Conservation (phyloP, 345 rosid genomes). For the Camelina hispida region DNA sequence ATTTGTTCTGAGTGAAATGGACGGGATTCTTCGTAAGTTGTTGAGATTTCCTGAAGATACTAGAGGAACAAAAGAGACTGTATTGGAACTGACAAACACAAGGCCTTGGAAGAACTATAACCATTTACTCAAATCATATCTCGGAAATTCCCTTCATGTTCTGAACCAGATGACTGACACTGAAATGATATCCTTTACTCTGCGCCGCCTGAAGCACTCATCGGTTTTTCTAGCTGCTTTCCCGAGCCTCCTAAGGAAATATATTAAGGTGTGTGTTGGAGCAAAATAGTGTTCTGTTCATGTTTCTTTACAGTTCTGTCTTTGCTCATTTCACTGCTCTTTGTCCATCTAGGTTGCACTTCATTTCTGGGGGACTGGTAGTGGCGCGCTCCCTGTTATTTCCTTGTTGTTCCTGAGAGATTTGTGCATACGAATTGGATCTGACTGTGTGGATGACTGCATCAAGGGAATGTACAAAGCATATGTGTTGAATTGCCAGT, state of each 20-base stretch:
- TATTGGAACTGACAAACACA: constrained; percentile 49
- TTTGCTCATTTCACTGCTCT: constrained; percentile 26
- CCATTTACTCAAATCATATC: constrained; percentile 90
- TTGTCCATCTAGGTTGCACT: constrained; percentile 63
- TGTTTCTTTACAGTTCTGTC: constrained; percentile 9
- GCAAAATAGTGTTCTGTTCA: neutral
- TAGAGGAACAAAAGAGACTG: constrained; percentile 74
- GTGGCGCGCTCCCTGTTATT: constrained; percentile 81
- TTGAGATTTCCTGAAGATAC: constrained; percentile 69
- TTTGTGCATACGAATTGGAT: constrained; percentile 77
- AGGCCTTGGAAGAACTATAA: constrained; percentile 86
- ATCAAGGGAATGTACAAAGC: constrained; percentile 91
- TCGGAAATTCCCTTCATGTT: constrained; percentile 88
- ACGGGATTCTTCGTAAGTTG: constrained; percentile 73
- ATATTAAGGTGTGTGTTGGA: constrained; percentile 70
- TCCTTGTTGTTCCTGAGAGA: constrained; percentile 86
- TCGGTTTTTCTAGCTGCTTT: constrained; percentile 75
- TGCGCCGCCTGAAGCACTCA: constrained; percentile 78
- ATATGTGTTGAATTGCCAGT: constrained; percentile 86
- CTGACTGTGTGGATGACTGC: constrained; percentile 86
- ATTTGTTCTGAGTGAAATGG: constrained; percentile 81
- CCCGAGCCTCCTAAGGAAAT: constrained; percentile 85
- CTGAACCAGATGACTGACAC: constrained; percentile 95
- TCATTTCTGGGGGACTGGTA: constrained; percentile 98
- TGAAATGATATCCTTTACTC: constrained; percentile 84